Base-by-base conservation (phyloP, 2,329 filamentous ascomycete genomes). In the Fusarium bulbicola region DNA sequence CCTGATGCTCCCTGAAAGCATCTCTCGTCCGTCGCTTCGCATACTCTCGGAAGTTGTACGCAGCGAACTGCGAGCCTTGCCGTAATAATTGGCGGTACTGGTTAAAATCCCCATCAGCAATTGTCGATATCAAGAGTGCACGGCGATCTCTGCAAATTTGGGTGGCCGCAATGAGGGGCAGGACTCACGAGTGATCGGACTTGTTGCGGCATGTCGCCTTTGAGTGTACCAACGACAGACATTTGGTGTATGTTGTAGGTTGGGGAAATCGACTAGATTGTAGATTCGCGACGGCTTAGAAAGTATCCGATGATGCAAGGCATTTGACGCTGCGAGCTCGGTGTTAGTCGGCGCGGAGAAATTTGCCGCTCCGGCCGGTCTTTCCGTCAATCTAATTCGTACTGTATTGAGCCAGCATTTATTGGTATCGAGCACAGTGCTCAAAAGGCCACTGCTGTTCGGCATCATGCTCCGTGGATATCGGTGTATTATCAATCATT, bases 31-130 rank as follows among this genome's bases (percentile, higher is more conserved):
- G 90, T 80, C 96, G 92, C 84, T 92, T 93, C 60, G 96, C 95
- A 84, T 99, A 99, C 82, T 98, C 95, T 84, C 96, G 91, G 88
- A 98, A 99, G 85, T 98, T 99, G 87, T 98, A 99, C 76, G 93
- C 91, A 71, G 94, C 90, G 83, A 99, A 98, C 80, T 97, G 93
- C 70, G 89, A 88, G 71, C 94, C 91, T 82, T 96, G 93, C 77
- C 95, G 93, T 79, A 98, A 87, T 78, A 99, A 87, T 79, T 95
- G 95, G 75, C 96, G 95, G 84, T 97, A 98, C 95, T 97, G 73
- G 21, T 57, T 13, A 16, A 24, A 37, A 47, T 15, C 18, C n/a
- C 36, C n/a, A 43, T 78, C 49, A 78, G 77, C 63, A 21, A 39
- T 63, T 45, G n/a, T 28, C 7, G 24, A 63, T 40, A 46, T 42